Conservation (phyloP, 2,329 filamentous ascomycete species). For the Thielaviopsis ethacetica region DNA sequence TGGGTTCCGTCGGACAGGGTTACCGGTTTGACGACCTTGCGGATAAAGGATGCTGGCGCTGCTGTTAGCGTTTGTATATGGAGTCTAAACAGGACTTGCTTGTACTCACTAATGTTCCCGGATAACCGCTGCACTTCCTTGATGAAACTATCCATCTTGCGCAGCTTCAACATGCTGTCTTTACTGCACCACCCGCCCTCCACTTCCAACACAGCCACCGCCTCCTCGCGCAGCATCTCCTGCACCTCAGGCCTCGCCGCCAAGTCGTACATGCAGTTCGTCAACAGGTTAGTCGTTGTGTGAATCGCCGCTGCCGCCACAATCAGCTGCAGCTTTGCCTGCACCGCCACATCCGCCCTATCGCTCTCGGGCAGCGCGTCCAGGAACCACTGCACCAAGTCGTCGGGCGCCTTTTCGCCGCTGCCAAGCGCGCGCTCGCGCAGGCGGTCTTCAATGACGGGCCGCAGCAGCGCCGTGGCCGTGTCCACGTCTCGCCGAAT, state of each 20-base stretch:
- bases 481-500: constrained; percentile 27
- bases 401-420: constrained; percentile 22
- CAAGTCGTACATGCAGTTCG: constrained; percentile 34
- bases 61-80: neutral
- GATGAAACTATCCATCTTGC: constrained; percentile 33
- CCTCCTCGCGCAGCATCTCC: constrained; percentile 32
- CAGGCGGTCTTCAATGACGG: constrained; percentile 30
- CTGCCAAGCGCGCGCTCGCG: constrained; percentile 22
- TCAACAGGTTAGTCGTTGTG: constrained; percentile 27
- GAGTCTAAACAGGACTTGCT: neutral
- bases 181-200: constrained; percentile 27
- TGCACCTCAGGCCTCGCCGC: constrained; percentile 30
- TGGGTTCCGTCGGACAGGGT: constrained; percentile 28
- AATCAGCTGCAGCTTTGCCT: constrained; percentile 28
- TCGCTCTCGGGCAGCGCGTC: constrained; percentile 24
- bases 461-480: constrained; percentile 27
- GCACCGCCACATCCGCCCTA: constrained; percentile 22
- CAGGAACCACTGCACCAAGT: constrained; percentile 29
- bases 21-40: constrained; percentile 29
- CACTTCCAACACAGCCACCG: constrained; percentile 23
- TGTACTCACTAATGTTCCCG: constrained; percentile 26
- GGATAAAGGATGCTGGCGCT: constrained; percentile 26
- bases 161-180: constrained; percentile 27
- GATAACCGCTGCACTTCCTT: constrained; percentile 26
- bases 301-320: constrained; percentile 29